Evolutionary conservation across 2,329 filamentous ascomycete genomes (phyloP).

Genomic region (Aspergillus neotritici): DNA sequence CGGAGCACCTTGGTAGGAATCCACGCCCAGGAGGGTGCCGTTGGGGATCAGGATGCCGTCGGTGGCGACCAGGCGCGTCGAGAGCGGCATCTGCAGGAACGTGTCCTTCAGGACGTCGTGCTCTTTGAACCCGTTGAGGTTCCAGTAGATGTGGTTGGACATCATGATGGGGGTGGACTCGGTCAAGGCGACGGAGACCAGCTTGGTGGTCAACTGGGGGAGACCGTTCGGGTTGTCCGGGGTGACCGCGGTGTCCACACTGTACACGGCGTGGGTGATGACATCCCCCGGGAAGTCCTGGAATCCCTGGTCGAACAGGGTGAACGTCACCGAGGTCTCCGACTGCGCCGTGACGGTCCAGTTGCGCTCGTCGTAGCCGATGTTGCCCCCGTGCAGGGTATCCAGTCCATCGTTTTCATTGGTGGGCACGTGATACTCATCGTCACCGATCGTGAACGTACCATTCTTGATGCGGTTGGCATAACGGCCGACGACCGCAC

Average conservation of each 20-base stretch:
- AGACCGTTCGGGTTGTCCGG: slow-evolving; percentile 36
- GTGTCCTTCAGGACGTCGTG: slow-evolving; percentile 41
- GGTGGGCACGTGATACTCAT: slow-evolving; percentile 43
- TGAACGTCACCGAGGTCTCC: slow-evolving; percentile 42
- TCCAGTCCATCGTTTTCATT: slow-evolving; percentile 49
- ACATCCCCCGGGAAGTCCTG: slow-evolving; percentile 45
- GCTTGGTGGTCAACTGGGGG: slow-evolving; percentile 40
- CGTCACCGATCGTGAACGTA: slow-evolving; percentile 48
- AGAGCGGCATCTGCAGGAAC: slow-evolving; percentile 42
- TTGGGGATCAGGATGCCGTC: slow-evolving; percentile 67
- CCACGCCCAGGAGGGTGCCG: slow-evolving; percentile 68
- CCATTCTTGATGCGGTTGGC: slow-evolving; percentile 54
- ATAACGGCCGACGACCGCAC: slow-evolving; percentile 47
- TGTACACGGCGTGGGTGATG: slow-evolving; percentile 43
- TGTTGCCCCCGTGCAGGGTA: slow-evolving; percentile 48
- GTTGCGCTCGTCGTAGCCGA: slow-evolving; percentile 46
- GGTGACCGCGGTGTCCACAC: slow-evolving; percentile 34
- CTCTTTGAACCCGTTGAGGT: slow-evolving; percentile 45
- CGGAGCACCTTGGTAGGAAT: slow-evolving; percentile 50
- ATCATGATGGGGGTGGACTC: slow-evolving; percentile 47
- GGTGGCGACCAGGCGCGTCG: slow-evolving; percentile 41
- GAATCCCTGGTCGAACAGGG: slow-evolving; percentile 39
- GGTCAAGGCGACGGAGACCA: slow-evolving; percentile 42
- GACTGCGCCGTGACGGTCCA: slow-evolving; percentile 45
- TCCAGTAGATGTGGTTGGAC: slow-evolving; percentile 49